These are phyloP conservation scores for Ceratorhiza oryzae-sativae DNA, from an alignment of 1,284 basidiomycete genomes.

Conservation along the genomic window DNA sequence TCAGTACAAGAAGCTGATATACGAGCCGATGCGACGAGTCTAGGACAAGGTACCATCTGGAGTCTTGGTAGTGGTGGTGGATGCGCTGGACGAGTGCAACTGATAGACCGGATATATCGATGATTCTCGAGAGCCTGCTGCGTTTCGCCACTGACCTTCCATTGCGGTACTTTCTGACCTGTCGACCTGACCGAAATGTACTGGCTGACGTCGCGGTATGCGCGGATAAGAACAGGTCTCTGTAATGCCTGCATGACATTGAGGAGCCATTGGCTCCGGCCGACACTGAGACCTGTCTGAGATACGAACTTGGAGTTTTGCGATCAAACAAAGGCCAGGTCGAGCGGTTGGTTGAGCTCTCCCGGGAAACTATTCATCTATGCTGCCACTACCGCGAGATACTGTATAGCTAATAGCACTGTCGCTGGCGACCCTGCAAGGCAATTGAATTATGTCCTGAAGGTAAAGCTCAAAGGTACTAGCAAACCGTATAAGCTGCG, in stretches of 20 bases:
- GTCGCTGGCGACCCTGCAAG: neutral
- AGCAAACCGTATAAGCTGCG: too few relatives aligned
- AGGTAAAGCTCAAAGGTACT: too few relatives aligned
- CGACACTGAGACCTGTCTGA: neutral
- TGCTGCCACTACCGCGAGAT: neutral
- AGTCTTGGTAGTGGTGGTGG: neutral
- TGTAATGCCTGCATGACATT: neutral
- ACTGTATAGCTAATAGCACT: neutral
- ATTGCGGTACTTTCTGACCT: neutral
- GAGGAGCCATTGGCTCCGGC: neutral
- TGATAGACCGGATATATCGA: neutral
- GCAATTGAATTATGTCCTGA: too few relatives aligned
- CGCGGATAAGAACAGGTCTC: neutral
- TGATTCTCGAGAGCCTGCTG: neutral
- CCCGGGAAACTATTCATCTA: neutral
- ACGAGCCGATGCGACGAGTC: neutral
- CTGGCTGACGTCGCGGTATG: neutral
- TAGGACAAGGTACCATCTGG: neutral
- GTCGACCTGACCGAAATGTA: neutral
- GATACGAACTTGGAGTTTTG: neutral
- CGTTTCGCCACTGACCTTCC: neutral
- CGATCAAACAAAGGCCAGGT: neutral
- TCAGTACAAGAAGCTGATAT: neutral
- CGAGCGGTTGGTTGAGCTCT: neutral
- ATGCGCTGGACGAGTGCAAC: constrained; percentile 13